Percentiles rank a stretch among this genome's conserved stretches.
Conservation (phyloP, 768 basidiomycete species). For the Boletus tylopilopsis region DNA sequence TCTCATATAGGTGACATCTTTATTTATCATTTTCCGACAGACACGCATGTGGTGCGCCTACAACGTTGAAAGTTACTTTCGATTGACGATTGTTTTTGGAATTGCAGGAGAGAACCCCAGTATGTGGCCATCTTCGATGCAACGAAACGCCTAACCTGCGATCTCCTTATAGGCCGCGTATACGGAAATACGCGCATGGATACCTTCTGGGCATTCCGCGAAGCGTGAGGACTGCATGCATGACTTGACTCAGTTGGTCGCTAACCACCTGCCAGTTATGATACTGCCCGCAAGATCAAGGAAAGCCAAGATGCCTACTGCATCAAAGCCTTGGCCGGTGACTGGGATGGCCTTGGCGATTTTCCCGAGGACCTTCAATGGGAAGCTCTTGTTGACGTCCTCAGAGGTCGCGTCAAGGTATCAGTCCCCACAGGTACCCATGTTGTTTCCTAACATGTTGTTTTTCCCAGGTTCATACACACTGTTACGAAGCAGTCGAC, state of each 20-base stretch:
- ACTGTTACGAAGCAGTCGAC: conserved; percentile 59
- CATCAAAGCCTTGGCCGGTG: conserved; percentile 35
- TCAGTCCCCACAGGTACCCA: not conserved
- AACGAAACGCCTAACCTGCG: not conserved
- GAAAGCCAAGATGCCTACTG: conserved; percentile 54
- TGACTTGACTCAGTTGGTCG: conserved; percentile 1
- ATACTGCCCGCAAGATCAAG: conserved; percentile 52
- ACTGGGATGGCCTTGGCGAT: conserved; percentile 37
- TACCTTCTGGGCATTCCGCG: conserved; percentile 48
- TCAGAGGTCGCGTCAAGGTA: conserved; percentile 80
- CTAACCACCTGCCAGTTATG: conserved; percentile 34
- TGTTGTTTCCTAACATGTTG: not conserved
- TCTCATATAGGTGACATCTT: not conserved
- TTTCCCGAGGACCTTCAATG: conserved; percentile 75
- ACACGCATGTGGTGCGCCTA: conserved; percentile 53
- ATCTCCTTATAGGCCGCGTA: conserved; percentile 14
- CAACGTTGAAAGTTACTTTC: not conserved
- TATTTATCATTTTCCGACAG: conserved; percentile 27
- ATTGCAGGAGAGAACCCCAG: conserved; percentile 47
- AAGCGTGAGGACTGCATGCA: conserved; percentile 35
- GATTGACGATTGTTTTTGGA: not conserved
- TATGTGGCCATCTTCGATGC: conserved; percentile 10
- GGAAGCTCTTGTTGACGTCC: conserved; percentile 78
- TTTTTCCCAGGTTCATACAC: conserved; percentile 30
- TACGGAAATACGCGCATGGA: conserved; percentile 44